Evolutionary conservation across 2,329 filamentous ascomycete species (phyloP), one percentile per base, ranked within the genome.

Genomic region (Calonectria multiphialidica): DNA sequence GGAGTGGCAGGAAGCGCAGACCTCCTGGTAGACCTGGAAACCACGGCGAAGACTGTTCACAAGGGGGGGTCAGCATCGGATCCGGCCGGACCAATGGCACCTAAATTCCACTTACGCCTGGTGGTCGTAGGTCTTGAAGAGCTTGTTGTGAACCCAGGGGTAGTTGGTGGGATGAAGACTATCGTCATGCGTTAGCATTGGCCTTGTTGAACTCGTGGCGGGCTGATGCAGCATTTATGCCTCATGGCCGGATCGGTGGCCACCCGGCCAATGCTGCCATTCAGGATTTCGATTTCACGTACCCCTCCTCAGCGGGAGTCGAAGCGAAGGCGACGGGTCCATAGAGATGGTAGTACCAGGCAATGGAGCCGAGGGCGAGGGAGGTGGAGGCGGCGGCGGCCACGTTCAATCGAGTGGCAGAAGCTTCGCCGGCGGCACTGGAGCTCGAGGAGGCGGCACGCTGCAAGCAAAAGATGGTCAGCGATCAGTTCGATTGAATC

Each of bases 11-110:
- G 95, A 95, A 74, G 96, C 92, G 91, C 97, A 99, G 82, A 99
- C 97, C 88, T 99, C 97, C 80, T 93, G 95, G 91, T 99, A 99
- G 84, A 99, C 97, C 88, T 98, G 96, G 92, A 98, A 99, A 87
- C 97, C 97, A 89, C 97, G 96, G 86, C 97, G 97, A 79, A 99
- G 95, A 81, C 96, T 98, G 78, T 59, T 30, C 15, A 62, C 53
- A 59, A 33, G 23, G 49, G 21, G 47, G 74, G 59, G 68, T 78
- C 64, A 80, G 73, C 45, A 73, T 71, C 66, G 53, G 42, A 44
- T 59, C 68, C 47, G 16, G 45, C 15, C 64, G 59, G 47, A 40
- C 68, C 59, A 50, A 73, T 47, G 47, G n/a, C 61, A 57, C 37
- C 67, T 74, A 71, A 35, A 44, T 73, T 61, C 33, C 77, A 88